Evolutionary conservation across 306 rosid species (phyloP), one percentile per base, ranked within the genome.

Genomic region (Vigna hirtella): DNA sequence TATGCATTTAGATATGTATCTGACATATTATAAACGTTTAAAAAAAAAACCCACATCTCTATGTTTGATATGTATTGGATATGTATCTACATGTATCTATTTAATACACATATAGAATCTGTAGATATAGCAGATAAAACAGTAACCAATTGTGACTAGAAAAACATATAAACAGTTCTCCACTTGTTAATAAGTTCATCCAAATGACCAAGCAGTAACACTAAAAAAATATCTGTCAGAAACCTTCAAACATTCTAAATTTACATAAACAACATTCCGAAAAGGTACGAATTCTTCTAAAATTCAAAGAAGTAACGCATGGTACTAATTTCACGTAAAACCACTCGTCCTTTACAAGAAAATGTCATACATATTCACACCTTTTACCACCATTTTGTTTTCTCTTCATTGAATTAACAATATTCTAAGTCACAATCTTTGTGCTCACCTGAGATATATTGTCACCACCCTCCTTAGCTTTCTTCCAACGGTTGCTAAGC

Each of bases 391-490:
- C 42, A 7, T 28, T 16, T 34, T 34, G 2, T 3, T 26, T 38
- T 61, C n/a, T 26, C 11, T 61, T 30, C 2, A 28, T 28, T 59
- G 42, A 59, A 59, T 13, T 26, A 59, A 61, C 20, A 61, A 61
- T 61, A 3, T 28, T 40, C 4, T 14, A 61, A 61, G 36, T 61
- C 14, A 30, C 66, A 30, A 14, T n/a, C 24, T 56, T 26, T 61
- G n/a, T 12, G 64, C 61, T 61, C 45, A 86, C 91, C 92, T 92
- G 84, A 24, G 62, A 70, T 55, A 38, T 85, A 70, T 2, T 70
- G 38, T 16, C 78, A 47, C 28, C 70, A 58, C 34, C 30, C 69
- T 82, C 47, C 52, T 64, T 57, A 6, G 82, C 70, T 79, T 85
- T 85, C 47, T 30, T 64, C 88, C 88, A 82, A 43, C 86, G 84